Base-by-base conservation (phyloP, 768 basidiomycete genomes). In the Dentipellis sp. region DNA sequence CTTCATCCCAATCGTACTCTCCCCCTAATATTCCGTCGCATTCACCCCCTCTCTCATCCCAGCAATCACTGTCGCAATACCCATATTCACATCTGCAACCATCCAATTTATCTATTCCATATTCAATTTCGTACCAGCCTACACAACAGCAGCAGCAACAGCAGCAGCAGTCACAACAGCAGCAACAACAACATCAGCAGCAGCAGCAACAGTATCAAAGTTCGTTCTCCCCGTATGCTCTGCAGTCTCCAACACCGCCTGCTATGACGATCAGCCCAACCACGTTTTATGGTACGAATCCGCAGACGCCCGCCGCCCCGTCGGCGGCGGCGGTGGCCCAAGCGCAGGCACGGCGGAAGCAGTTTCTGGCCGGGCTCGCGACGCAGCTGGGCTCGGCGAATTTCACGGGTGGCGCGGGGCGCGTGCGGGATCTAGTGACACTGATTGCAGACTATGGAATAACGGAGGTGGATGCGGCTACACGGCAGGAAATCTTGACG, bases 401-500 rank as follows among this genome's bases (percentile, higher is more conserved):
- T 1, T 88, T 90, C 68, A 78, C 81, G 36, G 84, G 87, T 22
- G 59, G 59, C n/a, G 86, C 84, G 22, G 78, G 79, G 42, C 83
- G 86, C 2, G 88, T 91, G 14, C 70, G 70, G 46, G 72, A 76
- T n/a, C 74, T 92, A 39, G 80, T 83, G 21, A 71, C 72, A 34
- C 73, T 72, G 39, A 78, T 92, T 38, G 73, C 73, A 42, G 77
- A 82, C 47, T 86, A 76, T 66, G 84, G 87, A 35, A 69, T 78
- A 16, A 65, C 74, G 50, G 85, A 89, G 22, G 82, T 89, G 21
- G 85, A 89, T 55, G 71, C 79, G 6, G 57, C 71, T n/a, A 77
- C 77, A 17, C 83, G 91, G 5, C 65, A 86, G 54, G 88, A 92
- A 66, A 84, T 92, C 53, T 70, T 93, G 55, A 86, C 84, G 16